These are phyloP conservation scores for Scalesia atractyloides DNA, from an alignment of 129 eudicot species.

Conservation along the genomic window DNA sequence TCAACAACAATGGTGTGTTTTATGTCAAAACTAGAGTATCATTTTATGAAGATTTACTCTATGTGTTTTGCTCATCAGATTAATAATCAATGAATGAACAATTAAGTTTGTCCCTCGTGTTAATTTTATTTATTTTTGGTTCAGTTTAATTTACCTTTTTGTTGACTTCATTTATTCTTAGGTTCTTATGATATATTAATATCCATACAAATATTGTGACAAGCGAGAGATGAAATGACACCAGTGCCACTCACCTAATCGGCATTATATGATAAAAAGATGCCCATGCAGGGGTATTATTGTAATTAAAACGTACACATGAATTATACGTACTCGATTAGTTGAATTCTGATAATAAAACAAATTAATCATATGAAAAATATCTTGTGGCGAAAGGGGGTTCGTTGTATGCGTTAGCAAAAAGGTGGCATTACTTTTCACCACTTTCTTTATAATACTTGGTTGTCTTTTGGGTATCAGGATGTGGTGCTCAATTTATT, in stretches of 20 bases:
- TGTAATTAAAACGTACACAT: background rate
- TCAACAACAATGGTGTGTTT: background rate
- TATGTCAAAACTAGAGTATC: conserved; percentile 39
- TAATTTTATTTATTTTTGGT: background rate
- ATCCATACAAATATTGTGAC: background rate
- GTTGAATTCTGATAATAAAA: background rate
- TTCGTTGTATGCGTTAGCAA: conserved; percentile 12
- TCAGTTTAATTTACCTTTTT: background rate
- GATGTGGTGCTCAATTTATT: conserved; percentile 16
- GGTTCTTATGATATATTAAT: background rate
- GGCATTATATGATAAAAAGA: conserved; percentile 20
- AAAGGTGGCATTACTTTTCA: conserved; percentile 27
- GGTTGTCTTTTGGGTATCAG: conserved; percentile 23
- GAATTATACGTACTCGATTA: background rate
- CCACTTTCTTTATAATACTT: background rate
- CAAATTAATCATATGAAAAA: background rate
- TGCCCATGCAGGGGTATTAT: conserved; percentile 1
- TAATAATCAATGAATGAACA: conserved; percentile 21
- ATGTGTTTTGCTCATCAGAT: conserved; percentile 31
- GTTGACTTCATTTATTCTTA: background rate
- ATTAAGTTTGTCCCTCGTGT: conserved; percentile 27
- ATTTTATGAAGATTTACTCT: conserved; percentile 39
- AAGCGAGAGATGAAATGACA: background rate
- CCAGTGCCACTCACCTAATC: background rate
- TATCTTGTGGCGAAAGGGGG: conserved; percentile 31